These are phyloP conservation scores for Termitomyces sp. DNA, from an alignment of 1,284 basidiomycete species.

Conservation along the genomic window DNA sequence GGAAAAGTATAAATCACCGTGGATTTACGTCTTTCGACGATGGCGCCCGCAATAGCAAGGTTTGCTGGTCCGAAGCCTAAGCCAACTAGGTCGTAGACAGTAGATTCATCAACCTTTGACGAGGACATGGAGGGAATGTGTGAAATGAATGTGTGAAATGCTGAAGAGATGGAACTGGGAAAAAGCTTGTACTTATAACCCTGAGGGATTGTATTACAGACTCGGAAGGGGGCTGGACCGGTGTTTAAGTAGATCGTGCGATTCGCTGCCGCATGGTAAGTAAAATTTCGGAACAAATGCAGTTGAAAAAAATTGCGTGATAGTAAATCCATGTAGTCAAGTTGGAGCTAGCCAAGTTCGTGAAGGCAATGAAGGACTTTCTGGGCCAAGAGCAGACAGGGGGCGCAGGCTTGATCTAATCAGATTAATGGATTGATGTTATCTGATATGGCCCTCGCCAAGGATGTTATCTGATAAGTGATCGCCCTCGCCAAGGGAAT, in stretches of 20 bases:
- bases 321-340: slow-evolving; percentile 5
- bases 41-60: slow-evolving; percentile 51
- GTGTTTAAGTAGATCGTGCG: neutral
- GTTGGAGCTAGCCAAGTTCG: neutral
- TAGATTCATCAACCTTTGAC: slow-evolving; percentile 8
- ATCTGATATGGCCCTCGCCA: slow-evolving; percentile 20
- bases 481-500: slow-evolving; percentile 3
- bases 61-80: slow-evolving; percentile 61
- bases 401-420: slow-evolving; percentile 27
- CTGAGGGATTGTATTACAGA: neutral
- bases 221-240: neutral
- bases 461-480: too few relatives aligned
- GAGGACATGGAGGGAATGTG: slow-evolving; percentile 11
- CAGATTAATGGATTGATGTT: slow-evolving; percentile 22
- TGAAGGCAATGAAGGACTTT: neutral
- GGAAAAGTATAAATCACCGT: neutral
- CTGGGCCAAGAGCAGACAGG: neutral
- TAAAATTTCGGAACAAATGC: neutral
- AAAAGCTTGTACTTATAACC: neutral
- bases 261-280: slow-evolving; percentile 6
- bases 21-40: slow-evolving; percentile 36
- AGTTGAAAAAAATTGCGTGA: slow-evolving; percentile 12
- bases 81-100: slow-evolving; percentile 45
- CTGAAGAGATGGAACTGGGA: neutral
- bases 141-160: neutral